Evolutionary conservation across 2,329 filamentous ascomycete species (phyloP), one percentile per base, ranked within the genome.

Genomic region (Leptographium flavum): DNA sequence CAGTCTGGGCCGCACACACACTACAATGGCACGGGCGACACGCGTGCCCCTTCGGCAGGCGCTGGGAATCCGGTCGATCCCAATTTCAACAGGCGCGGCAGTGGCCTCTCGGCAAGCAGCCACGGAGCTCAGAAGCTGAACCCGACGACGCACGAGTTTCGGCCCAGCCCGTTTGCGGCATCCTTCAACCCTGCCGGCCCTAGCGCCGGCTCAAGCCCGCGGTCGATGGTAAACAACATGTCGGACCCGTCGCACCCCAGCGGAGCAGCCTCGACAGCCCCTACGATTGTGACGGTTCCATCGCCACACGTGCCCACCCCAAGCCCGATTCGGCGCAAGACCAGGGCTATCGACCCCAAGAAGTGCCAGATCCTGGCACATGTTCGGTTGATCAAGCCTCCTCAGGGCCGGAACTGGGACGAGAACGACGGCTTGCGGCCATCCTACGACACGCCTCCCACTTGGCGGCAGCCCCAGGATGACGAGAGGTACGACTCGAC

Each of bases 371-470:
- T 77, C 45, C 57, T 78, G 37, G 62, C 67, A 3, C 66, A 71
- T 45, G 67, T 79, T 50, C 70, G 75, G 61, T 68, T 68, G 0
- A 60, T 76, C 40, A 65, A 67, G 45, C 70, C 74, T 1, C 66
- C 69, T 0, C 63, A 68, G 47, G 70, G 65, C 22, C 68, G 71
- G 53, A 78, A 83, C 50, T 87, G 81, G 69, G 71, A 78, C 31
- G 74, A 79, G 47, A 94, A 92, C 56, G 81, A 80, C 39, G 87
- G 87, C n/a, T 75, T 95, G 44, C 82, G 83, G 32, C 82, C 83
- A 25, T 80, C 90, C 4, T 95, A 82, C 61, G 81, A 87, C 54
- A 96, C 92, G 1, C 69, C 72, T 11, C 87, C 87, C 1, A 88
- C 82, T 1, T 98, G 92, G 90, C 79, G 83, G 49, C 76, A 79